phyloP scores from a whole-genome alignment of 2,329 filamentous ascomycete species.

The Monilinia polystroma region DNA sequence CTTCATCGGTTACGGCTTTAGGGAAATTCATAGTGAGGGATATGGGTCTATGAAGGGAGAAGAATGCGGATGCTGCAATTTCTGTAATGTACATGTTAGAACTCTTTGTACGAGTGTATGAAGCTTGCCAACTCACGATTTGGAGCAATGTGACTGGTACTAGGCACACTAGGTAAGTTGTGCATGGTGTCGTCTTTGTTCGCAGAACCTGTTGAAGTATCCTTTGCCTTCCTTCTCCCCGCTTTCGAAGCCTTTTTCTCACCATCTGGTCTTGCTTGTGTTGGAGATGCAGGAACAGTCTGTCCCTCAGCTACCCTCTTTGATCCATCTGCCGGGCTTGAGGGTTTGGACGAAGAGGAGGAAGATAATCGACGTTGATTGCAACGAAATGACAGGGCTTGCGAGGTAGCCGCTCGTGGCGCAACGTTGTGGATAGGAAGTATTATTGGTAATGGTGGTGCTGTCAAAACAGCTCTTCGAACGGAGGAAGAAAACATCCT shows the following conservation, averaged over 20 bases:
- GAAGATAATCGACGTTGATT: slow-evolving; percentile 42
- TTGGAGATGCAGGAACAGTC: slow-evolving; percentile 31
- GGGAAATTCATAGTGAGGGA: slow-evolving; percentile 82
- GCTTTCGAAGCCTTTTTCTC: slow-evolving; percentile 46
- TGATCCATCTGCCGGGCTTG: slow-evolving; percentile 41
- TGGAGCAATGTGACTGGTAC: slow-evolving; percentile 68
- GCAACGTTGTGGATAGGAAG: slow-evolving; percentile 33
- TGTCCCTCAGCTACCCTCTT: slow-evolving; percentile 34
- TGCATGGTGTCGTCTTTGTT: slow-evolving; percentile 49
- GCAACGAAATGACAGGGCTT: slow-evolving; percentile 36
- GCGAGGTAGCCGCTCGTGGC: slow-evolving; percentile 33
- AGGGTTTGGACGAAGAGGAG: slow-evolving; percentile 43
- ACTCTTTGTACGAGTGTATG: background rate
- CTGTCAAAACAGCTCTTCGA: slow-evolving; percentile 36
- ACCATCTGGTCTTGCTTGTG: slow-evolving; percentile 30
- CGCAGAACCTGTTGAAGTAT: slow-evolving; percentile 42
- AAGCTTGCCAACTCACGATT: slow-evolving; percentile 50
- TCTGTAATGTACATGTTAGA: slow-evolving; percentile 53
- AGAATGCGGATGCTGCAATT: slow-evolving; percentile 86
- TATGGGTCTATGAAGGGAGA: slow-evolving; percentile 92
- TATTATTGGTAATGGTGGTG: slow-evolving; percentile 34
- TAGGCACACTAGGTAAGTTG: slow-evolving; percentile 71
- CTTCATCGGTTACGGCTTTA: slow-evolving; percentile 65
- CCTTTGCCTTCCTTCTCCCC: slow-evolving; percentile 57
- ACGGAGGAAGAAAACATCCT: slow-evolving; percentile 42